phyloP scores from a whole-genome alignment of 2,329 filamentous ascomycete genomes.

The Aspergillus ibericus region DNA sequence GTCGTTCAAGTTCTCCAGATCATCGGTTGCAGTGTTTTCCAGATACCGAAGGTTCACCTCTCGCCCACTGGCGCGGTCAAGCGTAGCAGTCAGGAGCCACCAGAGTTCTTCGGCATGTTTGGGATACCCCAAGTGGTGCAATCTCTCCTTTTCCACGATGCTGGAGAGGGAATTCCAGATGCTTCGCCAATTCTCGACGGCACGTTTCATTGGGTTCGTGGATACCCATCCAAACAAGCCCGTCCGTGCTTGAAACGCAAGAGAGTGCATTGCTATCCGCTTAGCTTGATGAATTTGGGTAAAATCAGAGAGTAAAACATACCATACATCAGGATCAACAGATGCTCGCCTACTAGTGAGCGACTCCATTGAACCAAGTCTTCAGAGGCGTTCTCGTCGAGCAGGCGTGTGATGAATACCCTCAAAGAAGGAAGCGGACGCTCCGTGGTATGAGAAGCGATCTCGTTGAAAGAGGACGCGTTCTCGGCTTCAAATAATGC shows the following conservation, averaged over 20 bases:
- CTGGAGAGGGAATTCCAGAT: constrained; percentile 25
- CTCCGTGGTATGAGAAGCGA: constrained; percentile 14
- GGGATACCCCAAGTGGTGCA: constrained; percentile 29
- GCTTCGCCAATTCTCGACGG: constrained; percentile 29
- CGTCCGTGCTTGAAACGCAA: constrained; percentile 30
- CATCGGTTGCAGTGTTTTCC: constrained; percentile 30
- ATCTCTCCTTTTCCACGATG: constrained; percentile 21
- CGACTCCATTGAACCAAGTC: constrained; percentile 22
- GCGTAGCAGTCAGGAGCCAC: constrained; percentile 30
- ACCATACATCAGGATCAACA: constrained; percentile 35
- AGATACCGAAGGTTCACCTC: constrained; percentile 24
- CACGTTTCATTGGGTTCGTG: constrained; percentile 26
- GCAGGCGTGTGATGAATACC: constrained; percentile 24
- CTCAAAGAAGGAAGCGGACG: constrained; percentile 24
- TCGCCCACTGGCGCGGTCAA: constrained; percentile 20
- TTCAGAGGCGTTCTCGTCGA: constrained; percentile 19
- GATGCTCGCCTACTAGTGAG: constrained; percentile 30
- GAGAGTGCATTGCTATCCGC: constrained; percentile 27
- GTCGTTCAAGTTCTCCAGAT: constrained; percentile 31
- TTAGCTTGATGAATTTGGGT: neutral
- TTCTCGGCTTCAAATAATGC: constrained; percentile 33
- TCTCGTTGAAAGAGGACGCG: constrained; percentile 23
- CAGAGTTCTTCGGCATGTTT: constrained; percentile 35
- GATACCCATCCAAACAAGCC: constrained; percentile 28
- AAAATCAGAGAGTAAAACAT: neutral